phyloP scores from a whole-genome alignment of 2,329 filamentous ascomycete species.

The Septoria petroselini region DNA sequence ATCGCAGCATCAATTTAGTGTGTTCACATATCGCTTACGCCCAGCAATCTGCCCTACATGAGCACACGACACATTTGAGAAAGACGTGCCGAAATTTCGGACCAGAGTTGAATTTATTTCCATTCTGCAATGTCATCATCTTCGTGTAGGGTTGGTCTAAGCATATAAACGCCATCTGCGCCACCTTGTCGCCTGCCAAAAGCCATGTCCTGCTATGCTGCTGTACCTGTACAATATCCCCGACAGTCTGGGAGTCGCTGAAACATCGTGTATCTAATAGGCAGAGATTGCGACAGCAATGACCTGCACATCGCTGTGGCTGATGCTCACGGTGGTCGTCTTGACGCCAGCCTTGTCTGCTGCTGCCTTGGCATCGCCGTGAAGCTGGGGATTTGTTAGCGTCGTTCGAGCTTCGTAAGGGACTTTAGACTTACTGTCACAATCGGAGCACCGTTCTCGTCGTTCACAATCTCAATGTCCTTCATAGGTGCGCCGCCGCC shows the following conservation, averaged over 20 bases:
- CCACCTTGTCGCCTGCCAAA: background rate
- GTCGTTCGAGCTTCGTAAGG: background rate
- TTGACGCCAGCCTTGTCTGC: conserved; percentile 86
- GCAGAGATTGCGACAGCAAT: conserved; percentile 72
- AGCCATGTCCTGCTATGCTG: background rate
- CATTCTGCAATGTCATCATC: background rate
- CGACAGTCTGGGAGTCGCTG: background rate
- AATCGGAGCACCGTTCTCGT: conserved; percentile 75
- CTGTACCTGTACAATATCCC: background rate
- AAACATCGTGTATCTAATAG: conserved; percentile 25
- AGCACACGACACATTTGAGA: no score
- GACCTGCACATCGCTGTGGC: conserved; percentile 89
- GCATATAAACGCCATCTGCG: background rate
- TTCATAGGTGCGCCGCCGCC: conserved; percentile 86
- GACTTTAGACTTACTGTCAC: conserved; percentile 68
- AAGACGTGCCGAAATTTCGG: no score
- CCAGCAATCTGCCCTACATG: no score
- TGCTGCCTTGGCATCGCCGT: conserved; percentile 76
- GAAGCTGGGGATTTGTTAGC: conserved; percentile 58
- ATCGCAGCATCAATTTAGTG: no score
- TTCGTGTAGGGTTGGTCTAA: background rate
- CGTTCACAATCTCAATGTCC: conserved; percentile 88
- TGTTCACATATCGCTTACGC: no score
- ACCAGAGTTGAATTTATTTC: no score
- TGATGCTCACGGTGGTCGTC: conserved; percentile 88